Evolutionary conservation across 228 moss, liverwort and hornwort genomes (phyloP), one percentile per base, ranked within the genome.

Genomic region (Sphagnum fallax): DNA sequence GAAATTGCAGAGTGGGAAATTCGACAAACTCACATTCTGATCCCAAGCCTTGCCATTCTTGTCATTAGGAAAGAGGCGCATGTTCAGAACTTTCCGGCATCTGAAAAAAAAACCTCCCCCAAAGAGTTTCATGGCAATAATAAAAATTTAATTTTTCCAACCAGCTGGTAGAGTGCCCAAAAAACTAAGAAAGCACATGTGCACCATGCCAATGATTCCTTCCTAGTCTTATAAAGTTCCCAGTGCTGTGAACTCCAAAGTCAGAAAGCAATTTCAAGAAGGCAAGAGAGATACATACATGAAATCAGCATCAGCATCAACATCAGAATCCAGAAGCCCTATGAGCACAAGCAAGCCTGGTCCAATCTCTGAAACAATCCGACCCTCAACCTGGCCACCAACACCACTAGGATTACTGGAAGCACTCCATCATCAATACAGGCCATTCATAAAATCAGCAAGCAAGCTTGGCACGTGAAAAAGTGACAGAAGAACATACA

Each of bases 341-440:
- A 93, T 89, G 16, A 93, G 74, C 78, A 93, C 91, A 82, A 93
- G 74, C 73, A 91, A 71, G 47, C 93, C 93, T 57, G 85, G 85
- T 69, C 89, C 85, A 10, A 93, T 89, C 66, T 89, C 82, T 10
- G 93, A 89, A 57, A 91, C 85, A 49, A 66, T 73, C 50, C 76
- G 88, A 5, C 93, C 93, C 52, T 91, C 93, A 73, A 91, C 89
- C 91, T 93, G 87, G 32, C 32, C 32, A 32, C 32, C 1, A 32
- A 32, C 32, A 63, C 66, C 49, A 52, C 12, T 2, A 11, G 12
- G 15, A 60, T 60, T 60, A 60, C 59, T 60, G 11, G 12, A 60
- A 11, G 11, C 4, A 11, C 15, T 11, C 12, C 12, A 11, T 60
- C 15, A 60, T 60, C 32, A 32, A 32, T 32, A 32, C 32, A 32